Conservation (phyloP, 805 yeast species). For the Yamadazyma phyllophila region DNA sequence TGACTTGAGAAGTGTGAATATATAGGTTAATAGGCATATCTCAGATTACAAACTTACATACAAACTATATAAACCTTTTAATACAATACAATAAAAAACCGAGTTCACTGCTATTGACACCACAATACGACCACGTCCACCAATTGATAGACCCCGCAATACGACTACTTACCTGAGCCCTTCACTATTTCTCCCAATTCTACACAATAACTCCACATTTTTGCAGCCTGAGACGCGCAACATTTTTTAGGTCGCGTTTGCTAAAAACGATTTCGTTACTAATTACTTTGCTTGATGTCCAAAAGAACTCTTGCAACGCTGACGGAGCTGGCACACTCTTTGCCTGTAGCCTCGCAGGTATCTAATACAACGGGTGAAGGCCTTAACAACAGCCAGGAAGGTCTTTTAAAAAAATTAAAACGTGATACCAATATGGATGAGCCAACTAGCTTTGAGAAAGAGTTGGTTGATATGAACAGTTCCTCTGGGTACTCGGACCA, state of each 20-base stretch:
- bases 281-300: constrained; percentile 3
- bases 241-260: constrained; percentile 3
- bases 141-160: too few species aligned
- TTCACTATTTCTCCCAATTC: too few species aligned
- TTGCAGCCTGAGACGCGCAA: constrained; percentile 4
- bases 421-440: constrained; percentile 18
- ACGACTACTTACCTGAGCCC: too few species aligned
- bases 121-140: too few species aligned
- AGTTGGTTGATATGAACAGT: constrained; percentile 36
- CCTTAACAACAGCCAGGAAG: constrained; percentile 26
- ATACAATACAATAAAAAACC: too few species aligned
- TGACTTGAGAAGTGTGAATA: constrained; percentile 6
- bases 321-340: constrained; percentile 27
- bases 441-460: constrained; percentile 42
- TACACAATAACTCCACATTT: constrained; percentile 2
- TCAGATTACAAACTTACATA: too few species aligned
- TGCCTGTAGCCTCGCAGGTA: constrained; percentile 29
- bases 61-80: too few species aligned
- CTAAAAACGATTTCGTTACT: background rate
- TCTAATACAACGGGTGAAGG: constrained; percentile 20
- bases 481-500: constrained; percentile 24
- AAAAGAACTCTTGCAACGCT: constrained; percentile 4
- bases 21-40: constrained; percentile 1
- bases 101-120: too few species aligned
- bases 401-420: constrained; percentile 32